Evolutionary conservation across 2,329 filamentous ascomycete genomes (phyloP).

Genomic region (Aspergillus pseudoglaucus): DNA sequence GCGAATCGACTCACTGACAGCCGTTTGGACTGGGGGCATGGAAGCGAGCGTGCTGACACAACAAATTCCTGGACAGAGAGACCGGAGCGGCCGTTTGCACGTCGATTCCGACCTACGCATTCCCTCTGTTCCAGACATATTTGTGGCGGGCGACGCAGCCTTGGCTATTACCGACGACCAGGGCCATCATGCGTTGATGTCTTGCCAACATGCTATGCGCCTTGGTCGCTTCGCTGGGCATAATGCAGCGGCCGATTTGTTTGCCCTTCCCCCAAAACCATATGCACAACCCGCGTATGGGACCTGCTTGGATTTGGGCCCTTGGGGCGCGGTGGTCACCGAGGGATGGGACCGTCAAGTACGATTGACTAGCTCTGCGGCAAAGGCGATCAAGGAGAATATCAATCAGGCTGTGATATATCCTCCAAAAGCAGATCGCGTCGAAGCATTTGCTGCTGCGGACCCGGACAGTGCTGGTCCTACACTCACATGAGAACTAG

Average conservation of each 20-base stretch:
- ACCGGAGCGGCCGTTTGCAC: neutral
- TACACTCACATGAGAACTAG: neutral
- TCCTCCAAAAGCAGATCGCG: slow-evolving; percentile 16
- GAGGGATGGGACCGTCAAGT: slow-evolving; percentile 29
- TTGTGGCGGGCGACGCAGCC: slow-evolving; percentile 33
- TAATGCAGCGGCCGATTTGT: slow-evolving; percentile 30
- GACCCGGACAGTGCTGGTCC: slow-evolving; percentile 10
- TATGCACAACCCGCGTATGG: slow-evolving; percentile 29
- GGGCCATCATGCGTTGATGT: slow-evolving; percentile 30
- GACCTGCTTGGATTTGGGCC: slow-evolving; percentile 34
- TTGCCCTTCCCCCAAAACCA: slow-evolving; percentile 13
- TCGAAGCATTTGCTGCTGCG: slow-evolving; percentile 18
- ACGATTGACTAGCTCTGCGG: slow-evolving; percentile 17
- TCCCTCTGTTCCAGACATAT: slow-evolving; percentile 11
- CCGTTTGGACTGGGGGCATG: slow-evolving; percentile 35
- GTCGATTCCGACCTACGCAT: neutral
- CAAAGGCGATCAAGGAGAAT: slow-evolving; percentile 28
- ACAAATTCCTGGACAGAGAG: slow-evolving; percentile 20
- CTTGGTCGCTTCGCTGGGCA: slow-evolving; percentile 31
- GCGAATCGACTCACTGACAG: slow-evolving; percentile 26
- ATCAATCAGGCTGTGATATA: slow-evolving; percentile 34
- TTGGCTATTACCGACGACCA: slow-evolving; percentile 12
- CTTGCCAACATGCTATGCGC: slow-evolving; percentile 34
- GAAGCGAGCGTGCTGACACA: slow-evolving; percentile 25
- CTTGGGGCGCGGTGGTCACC: slow-evolving; percentile 16